These are phyloP conservation scores for Saccharomycopsis sp. DNA, from an alignment of 805 yeast species.

Conservation along the genomic window DNA sequence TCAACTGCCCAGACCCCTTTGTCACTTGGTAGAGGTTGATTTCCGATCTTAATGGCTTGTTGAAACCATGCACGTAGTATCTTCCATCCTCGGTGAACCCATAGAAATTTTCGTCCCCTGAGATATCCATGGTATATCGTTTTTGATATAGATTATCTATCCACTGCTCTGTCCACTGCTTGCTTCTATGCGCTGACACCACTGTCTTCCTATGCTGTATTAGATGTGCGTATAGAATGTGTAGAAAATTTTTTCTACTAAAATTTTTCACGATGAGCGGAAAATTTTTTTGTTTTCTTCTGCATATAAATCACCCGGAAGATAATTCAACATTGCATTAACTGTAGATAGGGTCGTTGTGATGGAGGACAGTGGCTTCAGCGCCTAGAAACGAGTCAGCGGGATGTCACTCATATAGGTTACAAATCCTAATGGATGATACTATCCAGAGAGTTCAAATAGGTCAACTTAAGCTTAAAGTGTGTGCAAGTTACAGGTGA, in stretches of 20 bases:
- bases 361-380: too few relatives aligned
- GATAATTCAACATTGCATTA: not conserved
- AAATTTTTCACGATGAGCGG: not conserved
- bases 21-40: constrained; percentile 4
- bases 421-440: too few relatives aligned
- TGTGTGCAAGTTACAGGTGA: too few relatives aligned
- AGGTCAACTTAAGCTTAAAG: too few relatives aligned
- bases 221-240: not conserved
- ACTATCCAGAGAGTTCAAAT: too few relatives aligned
- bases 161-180: not conserved
- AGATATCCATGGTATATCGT: not conserved
- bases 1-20: not conserved
- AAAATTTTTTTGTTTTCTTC: not conserved
- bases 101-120: not conserved
- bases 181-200: too few relatives aligned
- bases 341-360: too few relatives aligned
- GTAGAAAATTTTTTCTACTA: not conserved
- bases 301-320: not conserved
- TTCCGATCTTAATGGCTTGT: constrained; percentile 12
- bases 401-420: too few relatives aligned
- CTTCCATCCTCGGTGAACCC: not conserved
- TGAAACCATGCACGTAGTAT: constrained; percentile 9
- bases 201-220: too few relatives aligned
- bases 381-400: too few relatives aligned
- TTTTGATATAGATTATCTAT: not conserved